Evolutionary conservation across 768 basidiomycete genomes (phyloP).

Genomic region (Trametes cinnabarina): DNA sequence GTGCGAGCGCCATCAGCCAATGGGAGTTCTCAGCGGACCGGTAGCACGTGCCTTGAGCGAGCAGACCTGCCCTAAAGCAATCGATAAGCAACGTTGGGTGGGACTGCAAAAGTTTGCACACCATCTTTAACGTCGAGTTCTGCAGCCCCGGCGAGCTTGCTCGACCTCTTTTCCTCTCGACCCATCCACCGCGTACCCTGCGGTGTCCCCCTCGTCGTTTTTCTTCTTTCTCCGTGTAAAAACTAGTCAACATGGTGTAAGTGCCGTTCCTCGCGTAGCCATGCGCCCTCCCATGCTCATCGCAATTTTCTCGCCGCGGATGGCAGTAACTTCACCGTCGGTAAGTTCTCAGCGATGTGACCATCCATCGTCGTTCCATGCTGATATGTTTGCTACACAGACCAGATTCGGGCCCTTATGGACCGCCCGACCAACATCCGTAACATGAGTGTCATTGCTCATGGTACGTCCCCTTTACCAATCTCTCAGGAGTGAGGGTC

Average conservation of each 20-base stretch:
- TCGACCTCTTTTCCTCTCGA: constrained; percentile 23
- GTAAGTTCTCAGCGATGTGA: constrained; percentile 41
- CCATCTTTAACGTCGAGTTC: constrained; percentile 21
- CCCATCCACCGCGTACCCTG: constrained; percentile 6
- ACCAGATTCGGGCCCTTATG: constrained; percentile 87
- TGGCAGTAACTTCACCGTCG: constrained; percentile 84
- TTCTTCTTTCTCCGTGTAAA: constrained; percentile 35
- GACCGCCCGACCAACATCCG: constrained; percentile 89
- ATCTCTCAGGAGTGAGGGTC: background rate
- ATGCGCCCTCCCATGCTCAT: constrained; percentile 4
- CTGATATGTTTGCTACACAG: constrained; percentile 37
- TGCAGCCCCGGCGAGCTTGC: constrained; percentile 33
- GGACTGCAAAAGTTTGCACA: constrained; percentile 26
- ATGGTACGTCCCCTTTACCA: constrained; percentile 52
- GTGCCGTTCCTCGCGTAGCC: constrained; percentile 33
- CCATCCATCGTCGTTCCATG: background rate
- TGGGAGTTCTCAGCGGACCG: background rate
- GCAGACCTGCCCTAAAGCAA: constrained; percentile 45
- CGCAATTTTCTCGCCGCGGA: constrained; percentile 31
- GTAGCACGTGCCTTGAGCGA: constrained; percentile 11
- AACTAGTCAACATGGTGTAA: constrained; percentile 77
- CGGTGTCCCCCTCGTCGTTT: constrained; percentile 15
- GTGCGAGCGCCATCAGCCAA: background rate
- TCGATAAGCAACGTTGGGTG: constrained; percentile 39
- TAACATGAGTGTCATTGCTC: constrained; percentile 93